Evolutionary conservation across 108 stramenopile genomes (phyloP).

Genomic region (Cyclotella choctawhatcheeana): DNA sequence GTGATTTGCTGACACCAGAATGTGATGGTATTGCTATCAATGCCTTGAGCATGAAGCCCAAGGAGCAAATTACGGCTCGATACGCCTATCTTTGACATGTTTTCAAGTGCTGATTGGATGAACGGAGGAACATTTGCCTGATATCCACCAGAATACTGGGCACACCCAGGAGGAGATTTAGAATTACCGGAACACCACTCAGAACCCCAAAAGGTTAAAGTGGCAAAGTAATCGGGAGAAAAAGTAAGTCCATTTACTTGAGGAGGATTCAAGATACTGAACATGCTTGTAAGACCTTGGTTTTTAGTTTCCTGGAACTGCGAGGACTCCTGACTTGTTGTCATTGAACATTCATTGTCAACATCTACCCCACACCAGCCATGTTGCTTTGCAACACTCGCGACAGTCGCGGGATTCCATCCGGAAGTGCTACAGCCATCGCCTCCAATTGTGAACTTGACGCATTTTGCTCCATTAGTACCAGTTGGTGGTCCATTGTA

Average conservation of each 20-base stretch:
- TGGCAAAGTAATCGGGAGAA: not conserved
- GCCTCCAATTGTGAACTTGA: not conserved
- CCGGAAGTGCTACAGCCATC: not conserved
- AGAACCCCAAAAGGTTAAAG: not conserved
- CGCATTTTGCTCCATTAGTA: not conserved
- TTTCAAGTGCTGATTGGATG: not conserved
- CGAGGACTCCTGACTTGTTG: not conserved
- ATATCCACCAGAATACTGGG: not conserved
- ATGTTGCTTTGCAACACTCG: not conserved
- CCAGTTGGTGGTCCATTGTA: not conserved
- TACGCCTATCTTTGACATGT: too few species aligned
- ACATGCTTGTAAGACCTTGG: constrained; percentile 1
- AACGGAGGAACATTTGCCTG: not conserved
- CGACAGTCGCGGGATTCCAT: not conserved
- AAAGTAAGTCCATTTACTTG: not conserved
- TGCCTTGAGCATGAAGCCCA: not conserved
- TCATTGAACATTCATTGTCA: constrained; percentile 5
- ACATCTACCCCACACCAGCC: not conserved
- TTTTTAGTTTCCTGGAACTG: constrained; percentile 2
- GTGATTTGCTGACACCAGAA: constrained; percentile 8
- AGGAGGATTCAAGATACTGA: not conserved
- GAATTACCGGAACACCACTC: not conserved
- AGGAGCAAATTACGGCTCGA: not conserved
- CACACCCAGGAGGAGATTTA: not conserved
- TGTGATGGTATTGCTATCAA: not conserved